Conservation (phyloP, 2,329 filamentous ascomycete genomes). For the Aureobasidium pullulans region DNA sequence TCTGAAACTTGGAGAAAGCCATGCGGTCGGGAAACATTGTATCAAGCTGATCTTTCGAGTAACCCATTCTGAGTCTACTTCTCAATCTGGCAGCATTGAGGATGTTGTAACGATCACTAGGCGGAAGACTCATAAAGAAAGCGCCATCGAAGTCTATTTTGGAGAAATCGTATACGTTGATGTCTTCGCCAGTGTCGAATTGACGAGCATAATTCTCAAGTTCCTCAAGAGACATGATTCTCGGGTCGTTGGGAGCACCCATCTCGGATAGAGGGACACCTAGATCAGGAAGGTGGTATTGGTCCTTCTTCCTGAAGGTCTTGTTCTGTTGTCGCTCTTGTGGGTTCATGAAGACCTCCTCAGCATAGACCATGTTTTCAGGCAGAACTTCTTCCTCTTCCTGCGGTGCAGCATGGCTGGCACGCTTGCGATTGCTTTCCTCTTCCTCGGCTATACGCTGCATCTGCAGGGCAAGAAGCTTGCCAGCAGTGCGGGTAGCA, state of each 20-base stretch:
- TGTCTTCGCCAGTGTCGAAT: constrained; percentile 86
- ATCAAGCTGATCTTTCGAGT: constrained; percentile 93
- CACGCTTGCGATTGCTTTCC: constrained; percentile 54
- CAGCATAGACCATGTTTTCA: constrained; percentile 74
- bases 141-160: constrained; percentile 97
- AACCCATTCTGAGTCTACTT: constrained; percentile 85
- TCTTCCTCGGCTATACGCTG: constrained; percentile 85
- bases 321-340: constrained; percentile 67
- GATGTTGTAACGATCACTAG: constrained; percentile 92
- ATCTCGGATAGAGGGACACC: constrained; percentile 71
- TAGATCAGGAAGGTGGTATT: constrained; percentile 88
- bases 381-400: constrained; percentile 63
- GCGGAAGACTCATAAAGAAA: constrained; percentile 86
- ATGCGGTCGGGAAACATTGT: constrained; percentile 96
- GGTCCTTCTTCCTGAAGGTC: constrained; percentile 83
- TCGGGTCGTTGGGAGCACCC: constrained; percentile 83
- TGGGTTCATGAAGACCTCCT: constrained; percentile 76
- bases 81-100: constrained; percentile 85
- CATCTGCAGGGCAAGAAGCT: constrained; percentile 89
- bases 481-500: constrained; percentile 84
- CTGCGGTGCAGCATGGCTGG: constrained; percentile 28
- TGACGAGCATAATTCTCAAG: constrained; percentile 89
- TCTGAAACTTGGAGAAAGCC: constrained; percentile 94
- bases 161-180: constrained; percentile 83
- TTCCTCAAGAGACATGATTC: constrained; percentile 94